Base-by-base conservation (phyloP, 2,329 filamentous ascomycete species). In the Pestalotiopsis sp. region DNA sequence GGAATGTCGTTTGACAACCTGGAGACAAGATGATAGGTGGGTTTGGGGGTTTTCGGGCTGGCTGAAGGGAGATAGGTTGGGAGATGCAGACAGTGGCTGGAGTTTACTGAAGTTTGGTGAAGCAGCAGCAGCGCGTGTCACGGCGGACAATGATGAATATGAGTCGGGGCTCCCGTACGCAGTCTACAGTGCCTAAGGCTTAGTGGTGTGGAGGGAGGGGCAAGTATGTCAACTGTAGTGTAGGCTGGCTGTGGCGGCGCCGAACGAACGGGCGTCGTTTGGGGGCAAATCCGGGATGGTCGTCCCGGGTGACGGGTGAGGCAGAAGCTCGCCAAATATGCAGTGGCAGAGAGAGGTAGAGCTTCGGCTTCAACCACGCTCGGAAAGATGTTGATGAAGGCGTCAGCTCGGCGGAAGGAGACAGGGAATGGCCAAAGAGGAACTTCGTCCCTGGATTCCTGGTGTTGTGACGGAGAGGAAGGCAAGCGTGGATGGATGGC, bases 1-100 rank as follows among this genome's bases (percentile, higher is more conserved):
- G 56, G 65, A 56, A 60, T 27, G 31, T 45, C 61, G 64, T 66
- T 66, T 66, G 65, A 66, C 64, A 56, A 57, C 27, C 13, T 13
- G n/a, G 13, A 40, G 41, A 27, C 36, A 17, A 23, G 45, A 9
- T 12, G 7, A 38, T 27, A 45, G 25, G 31, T 14, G 23, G 23
- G 64, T 3, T 14, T n/a, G 27, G 25, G 27, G 25, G 64, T 58
- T 45, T 40, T 20, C 38, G 38, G 9, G 38, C 41, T 41, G 23
- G 4, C n/a, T 31, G 62, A 20, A n/a, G 25, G 23, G 31, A 23
- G 13, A 63, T 31, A 36, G 60, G 60, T 27, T 59, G 23, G 57
- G 57, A 17, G 23, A n/a, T 23, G 31, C 31, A 60, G 20, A 20
- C 14, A 9, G 27, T 23, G 14, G 25, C 58, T n/a, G 17, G 31